Evolutionary conservation across 2,329 filamentous ascomycete species (phyloP).

Genomic region (Dothideomycetes sp.): DNA sequence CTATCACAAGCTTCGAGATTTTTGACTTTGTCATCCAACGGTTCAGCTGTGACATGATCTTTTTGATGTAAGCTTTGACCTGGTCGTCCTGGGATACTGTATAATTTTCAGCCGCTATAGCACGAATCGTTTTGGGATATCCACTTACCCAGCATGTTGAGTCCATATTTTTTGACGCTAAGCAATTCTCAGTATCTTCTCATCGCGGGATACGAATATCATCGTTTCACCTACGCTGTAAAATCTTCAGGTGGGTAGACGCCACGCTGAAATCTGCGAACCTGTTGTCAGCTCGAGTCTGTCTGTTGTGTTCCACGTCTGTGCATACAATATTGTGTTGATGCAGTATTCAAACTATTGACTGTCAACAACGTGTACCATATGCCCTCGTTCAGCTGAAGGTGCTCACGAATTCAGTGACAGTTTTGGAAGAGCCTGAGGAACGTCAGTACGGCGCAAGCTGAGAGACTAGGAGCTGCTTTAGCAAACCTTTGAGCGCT

Average conservation of each 20-base stretch:
- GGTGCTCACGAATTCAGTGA: conserved; percentile 76
- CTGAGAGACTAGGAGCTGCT: conserved; percentile 7
- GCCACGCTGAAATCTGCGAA: conserved; percentile 64
- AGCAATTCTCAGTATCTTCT: conserved; percentile 11
- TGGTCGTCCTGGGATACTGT: conserved; percentile 89
- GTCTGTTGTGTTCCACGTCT: neutral
- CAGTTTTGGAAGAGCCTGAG: conserved; percentile 64
- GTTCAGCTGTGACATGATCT: conserved; percentile 96
- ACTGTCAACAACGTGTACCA: conserved; percentile 5
- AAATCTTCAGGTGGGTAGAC: conserved; percentile 94
- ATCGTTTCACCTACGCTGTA: conserved; percentile 53
- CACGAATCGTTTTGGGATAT: conserved; percentile 4
- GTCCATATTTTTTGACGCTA: conserved; percentile 94
- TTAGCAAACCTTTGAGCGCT: conserved; percentile 60
- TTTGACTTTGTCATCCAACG: conserved; percentile 97
- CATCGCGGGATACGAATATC: neutral
- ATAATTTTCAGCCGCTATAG: conserved; percentile 11
- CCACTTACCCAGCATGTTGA: conserved; percentile 76
- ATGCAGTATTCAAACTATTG: conserved; percentile 90
- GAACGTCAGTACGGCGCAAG: conserved; percentile 5
- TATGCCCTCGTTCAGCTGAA: neutral
- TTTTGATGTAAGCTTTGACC: conserved; percentile 98
- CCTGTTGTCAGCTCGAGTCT: conserved; percentile 5
- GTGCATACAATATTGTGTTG: conserved; percentile 76
- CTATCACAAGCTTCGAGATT: conserved; percentile 92